Percentiles rank a stretch among this genome's conserved stretches.
Conservation (phyloP, 2,329 filamentous ascomycete genomes). For the Botrytis porri region DNA sequence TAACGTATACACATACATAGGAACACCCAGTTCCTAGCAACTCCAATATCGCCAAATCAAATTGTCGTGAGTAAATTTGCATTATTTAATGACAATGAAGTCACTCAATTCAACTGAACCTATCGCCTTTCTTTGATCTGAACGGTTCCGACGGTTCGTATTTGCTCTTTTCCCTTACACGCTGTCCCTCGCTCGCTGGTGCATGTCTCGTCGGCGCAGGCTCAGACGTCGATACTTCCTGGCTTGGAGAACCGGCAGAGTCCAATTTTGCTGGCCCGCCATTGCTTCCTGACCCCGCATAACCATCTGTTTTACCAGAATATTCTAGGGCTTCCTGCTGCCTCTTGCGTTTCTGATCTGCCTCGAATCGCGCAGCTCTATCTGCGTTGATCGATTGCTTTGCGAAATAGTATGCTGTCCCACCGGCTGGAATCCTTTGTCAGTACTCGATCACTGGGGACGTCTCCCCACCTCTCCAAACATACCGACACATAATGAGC, state of each 20-base stretch:
- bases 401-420: slow-evolving; percentile 90
- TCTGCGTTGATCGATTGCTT: slow-evolving; percentile 94
- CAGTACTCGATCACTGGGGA: slow-evolving; percentile 20
- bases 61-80: slow-evolving; percentile 1
- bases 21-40: not conserved
- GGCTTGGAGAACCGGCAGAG: slow-evolving; percentile 60
- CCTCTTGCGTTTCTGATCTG: slow-evolving; percentile 58
- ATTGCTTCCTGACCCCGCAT: slow-evolving; percentile 40
- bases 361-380: slow-evolving; percentile 67
- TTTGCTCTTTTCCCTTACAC: slow-evolving; percentile 76
- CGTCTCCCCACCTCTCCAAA: slow-evolving; percentile 14
- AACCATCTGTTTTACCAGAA: slow-evolving; percentile 36
- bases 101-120: slow-evolving; percentile 59
- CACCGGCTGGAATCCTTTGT: slow-evolving; percentile 61
- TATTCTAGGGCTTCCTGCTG: slow-evolving; percentile 55
- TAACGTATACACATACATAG: slow-evolving; percentile 5
- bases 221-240: slow-evolving; percentile 63
- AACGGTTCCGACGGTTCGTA: slow-evolving; percentile 80
- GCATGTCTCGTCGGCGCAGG: slow-evolving; percentile 84
- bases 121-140: slow-evolving; percentile 76
- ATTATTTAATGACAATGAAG: not conserved
- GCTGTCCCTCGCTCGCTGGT: slow-evolving; percentile 65
- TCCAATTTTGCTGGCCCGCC: slow-evolving; percentile 57
- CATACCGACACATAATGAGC: slow-evolving; percentile 78
- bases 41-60: slow-evolving; percentile 13